Conservation (phyloP, 352 stramenopile species). For the Globisporangium iwayamae region DNA sequence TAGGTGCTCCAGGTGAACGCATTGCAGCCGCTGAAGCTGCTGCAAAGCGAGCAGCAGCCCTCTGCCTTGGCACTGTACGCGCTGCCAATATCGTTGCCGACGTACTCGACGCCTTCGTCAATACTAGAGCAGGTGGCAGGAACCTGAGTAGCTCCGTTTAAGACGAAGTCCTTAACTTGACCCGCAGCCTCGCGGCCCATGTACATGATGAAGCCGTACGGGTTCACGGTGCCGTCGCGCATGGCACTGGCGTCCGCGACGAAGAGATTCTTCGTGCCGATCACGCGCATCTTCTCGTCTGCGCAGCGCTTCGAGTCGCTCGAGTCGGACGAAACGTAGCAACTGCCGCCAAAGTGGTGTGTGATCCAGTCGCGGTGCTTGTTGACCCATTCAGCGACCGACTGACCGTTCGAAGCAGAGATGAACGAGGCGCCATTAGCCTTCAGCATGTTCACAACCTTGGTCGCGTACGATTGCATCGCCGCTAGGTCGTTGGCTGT, state of each 20-base stretch:
- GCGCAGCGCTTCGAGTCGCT: constrained; percentile 46
- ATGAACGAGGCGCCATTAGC: no score
- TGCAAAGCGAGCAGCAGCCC: constrained; percentile 39
- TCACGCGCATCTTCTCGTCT: constrained; percentile 51
- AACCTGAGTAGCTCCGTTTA: constrained; percentile 3
- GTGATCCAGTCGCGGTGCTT: no score
- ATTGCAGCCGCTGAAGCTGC: constrained; percentile 22
- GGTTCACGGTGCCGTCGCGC: constrained; percentile 62
- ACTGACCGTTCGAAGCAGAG: no score
- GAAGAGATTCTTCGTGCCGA: constrained; percentile 70
- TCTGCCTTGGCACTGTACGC: constrained; percentile 25
- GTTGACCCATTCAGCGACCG: no score
- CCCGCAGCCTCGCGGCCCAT: constrained; percentile 45
- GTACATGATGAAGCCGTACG: constrained; percentile 79
- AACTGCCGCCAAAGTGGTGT: constrained; percentile 47
- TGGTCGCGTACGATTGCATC: no score
- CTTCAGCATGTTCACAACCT: no score
- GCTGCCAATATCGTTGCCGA: constrained; percentile 35
- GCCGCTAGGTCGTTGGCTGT: no score
- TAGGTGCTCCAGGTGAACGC: constrained; percentile 50
- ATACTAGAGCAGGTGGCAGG: constrained; percentile 16
- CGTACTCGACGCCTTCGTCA: constrained; percentile 40
- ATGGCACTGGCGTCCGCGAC: constrained; percentile 56
- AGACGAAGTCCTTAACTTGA: constrained; percentile 35
- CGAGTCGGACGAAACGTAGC: constrained; percentile 56